Base-by-base conservation (phyloP, 148 eudicot genomes). In the Euryodendron excelsum region DNA sequence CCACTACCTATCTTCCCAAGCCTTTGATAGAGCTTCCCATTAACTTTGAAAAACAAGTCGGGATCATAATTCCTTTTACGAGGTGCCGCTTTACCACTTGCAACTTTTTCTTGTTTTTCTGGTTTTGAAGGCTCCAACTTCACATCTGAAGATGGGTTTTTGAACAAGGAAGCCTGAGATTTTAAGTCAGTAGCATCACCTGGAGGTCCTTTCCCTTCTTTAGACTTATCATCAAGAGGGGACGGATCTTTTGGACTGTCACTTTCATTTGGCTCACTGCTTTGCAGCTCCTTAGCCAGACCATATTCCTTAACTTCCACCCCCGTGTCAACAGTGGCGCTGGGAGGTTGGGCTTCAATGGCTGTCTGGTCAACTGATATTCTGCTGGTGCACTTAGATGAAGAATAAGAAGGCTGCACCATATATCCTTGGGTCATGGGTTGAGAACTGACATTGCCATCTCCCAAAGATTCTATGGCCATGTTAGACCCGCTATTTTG, bases 1-100 rank as follows among this genome's bases (percentile, higher is more conserved):
- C 99, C 99, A 69, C 94, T 93, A 65, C 99, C 98, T 84, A 96
- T 93, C 92, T 96, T 96, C 68, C 99, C 99, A 79, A 96, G 99
- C 84, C 97, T 92, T 77, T 96, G 99, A 80, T 96, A 96, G 72
- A 92, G 91, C 83, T 96, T 92, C 74, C 97, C 98, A 73, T 90
- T 93, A 25, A 96, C 99, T 86, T 96, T 96, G 74, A 96, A 93
- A 84, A 93, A 94, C 84, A 85, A 75, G 76, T 92, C 95, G 36
- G 97, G 89, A 86, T 94, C 96, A 86, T 91, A 85, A 78, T 79
- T 84, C 78, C 81, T 86, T 87, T 88, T 95, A 56, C 90, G 91
- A 59, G 93, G 79, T 41, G 86, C 72, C 39, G 81, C 80, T 80
- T 85, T 88, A 76, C 81, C 81, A 37, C 72, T 70, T 14, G 31